Percentiles rank a stretch among this genome's conserved stretches.
phyloP scores from a whole-genome alignment of 1,284 basidiomycete species.

The Fomitopsis palustris region DNA sequence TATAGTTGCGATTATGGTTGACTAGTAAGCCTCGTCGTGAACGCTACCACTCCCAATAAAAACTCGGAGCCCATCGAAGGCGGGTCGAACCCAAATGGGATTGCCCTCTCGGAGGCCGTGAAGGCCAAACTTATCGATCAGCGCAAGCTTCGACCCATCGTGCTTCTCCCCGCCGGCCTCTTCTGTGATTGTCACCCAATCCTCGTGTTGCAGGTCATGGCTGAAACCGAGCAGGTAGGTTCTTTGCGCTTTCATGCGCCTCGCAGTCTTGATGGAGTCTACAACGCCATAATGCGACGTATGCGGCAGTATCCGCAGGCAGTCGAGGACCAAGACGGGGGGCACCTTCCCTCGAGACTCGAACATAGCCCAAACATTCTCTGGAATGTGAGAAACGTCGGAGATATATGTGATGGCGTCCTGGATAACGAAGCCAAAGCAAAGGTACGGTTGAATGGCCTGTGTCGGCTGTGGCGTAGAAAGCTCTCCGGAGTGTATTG shows the following conservation, averaged over 20 bases:
- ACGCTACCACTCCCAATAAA: conserved; percentile 40
- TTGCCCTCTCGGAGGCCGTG: conserved; percentile 43
- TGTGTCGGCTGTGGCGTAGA: conserved; percentile 17
- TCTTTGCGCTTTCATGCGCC: conserved; percentile 49
- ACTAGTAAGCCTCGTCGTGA: conserved; percentile 45
- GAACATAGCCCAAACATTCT: conserved; percentile 58
- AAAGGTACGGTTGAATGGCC: conserved; percentile 59
- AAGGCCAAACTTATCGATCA: conserved; percentile 40
- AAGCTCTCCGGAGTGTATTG: conserved; percentile 12
- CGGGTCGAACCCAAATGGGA: conserved; percentile 60
- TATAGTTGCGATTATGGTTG: not conserved
- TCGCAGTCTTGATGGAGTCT: conserved; percentile 50
- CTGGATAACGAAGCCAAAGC: conserved; percentile 72
- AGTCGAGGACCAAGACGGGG: conserved; percentile 68
- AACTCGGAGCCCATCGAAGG: conserved; percentile 65
- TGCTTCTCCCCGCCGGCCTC: conserved; percentile 37
- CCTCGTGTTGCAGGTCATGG: conserved; percentile 67
- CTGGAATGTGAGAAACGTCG: conserved; percentile 73
- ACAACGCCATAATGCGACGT: conserved; percentile 71
- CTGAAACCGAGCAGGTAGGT: conserved; percentile 74
- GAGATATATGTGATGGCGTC: conserved; percentile 66
- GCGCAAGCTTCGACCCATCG: conserved; percentile 31
- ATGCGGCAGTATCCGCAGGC: conserved; percentile 57
- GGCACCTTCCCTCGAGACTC: conserved; percentile 27
- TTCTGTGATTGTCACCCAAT: conserved; percentile 58